Percentiles rank a stretch among this genome's conserved stretches.
Conservation (phyloP, 2,329 filamentous ascomycete species). For the Acarospora socialis region DNA sequence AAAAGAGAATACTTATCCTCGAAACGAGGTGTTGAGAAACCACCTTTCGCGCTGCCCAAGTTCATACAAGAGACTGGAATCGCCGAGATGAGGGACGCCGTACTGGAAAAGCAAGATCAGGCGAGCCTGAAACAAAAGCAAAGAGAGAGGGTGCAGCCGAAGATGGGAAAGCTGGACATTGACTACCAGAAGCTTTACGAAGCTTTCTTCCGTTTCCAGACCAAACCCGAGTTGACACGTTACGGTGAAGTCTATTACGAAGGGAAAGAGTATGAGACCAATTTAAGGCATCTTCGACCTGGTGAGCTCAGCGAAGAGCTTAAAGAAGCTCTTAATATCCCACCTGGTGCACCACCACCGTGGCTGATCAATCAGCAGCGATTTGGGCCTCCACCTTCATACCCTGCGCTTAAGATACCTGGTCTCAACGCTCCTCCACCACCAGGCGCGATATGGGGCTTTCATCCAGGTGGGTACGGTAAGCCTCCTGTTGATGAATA, state of each 20-base stretch:
- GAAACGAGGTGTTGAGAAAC: conserved; percentile 92
- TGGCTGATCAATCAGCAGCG: conserved; percentile 97
- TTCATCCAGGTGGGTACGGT: conserved; percentile 87
- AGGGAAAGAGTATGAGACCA: conserved; percentile 95
- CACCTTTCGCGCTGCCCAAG: conserved; percentile 79
- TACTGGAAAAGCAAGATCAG: conserved; percentile 87
- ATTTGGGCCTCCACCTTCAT: conserved; percentile 83
- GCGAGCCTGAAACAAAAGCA: conserved; percentile 90
- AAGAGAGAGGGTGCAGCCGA: conserved; percentile 81
- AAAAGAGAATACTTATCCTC: conserved; percentile 96
- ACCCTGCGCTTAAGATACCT: conserved; percentile 87
- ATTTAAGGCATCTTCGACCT: conserved; percentile 75
- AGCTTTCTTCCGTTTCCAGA: conserved; percentile 95
- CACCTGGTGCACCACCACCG: conserved; percentile 79
- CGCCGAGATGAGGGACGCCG: conserved; percentile 92
- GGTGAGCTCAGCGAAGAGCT: conserved; percentile 81
- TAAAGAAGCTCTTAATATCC: conserved; percentile 86
- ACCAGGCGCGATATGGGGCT: conserved; percentile 81
- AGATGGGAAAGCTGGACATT: conserved; percentile 94
- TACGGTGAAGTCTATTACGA: conserved; percentile 99
- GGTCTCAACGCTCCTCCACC: conserved; percentile 90
- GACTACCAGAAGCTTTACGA: conserved; percentile 98
- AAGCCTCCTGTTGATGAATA: conserved; percentile 92
- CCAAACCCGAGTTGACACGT: conserved; percentile 81
- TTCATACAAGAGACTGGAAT: conserved; percentile 98